Base-by-base conservation (phyloP, 1,139 yeast genomes). In the Casaregolazyma lundiana region DNA sequence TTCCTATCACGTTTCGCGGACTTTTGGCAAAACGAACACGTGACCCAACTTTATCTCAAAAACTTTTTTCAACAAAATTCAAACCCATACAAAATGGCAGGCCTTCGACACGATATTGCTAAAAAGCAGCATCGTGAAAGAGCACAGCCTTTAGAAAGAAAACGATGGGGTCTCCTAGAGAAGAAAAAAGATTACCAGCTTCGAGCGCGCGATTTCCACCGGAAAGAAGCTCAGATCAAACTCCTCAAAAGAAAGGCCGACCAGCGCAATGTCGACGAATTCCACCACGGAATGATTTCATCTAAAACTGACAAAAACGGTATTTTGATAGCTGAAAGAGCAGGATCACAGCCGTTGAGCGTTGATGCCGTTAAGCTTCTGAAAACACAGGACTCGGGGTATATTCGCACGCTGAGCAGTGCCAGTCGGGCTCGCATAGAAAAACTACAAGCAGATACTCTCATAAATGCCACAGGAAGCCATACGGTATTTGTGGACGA, bases 91-190 rank as follows among this genome's bases (percentile, higher is more conserved):
- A 40, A 9, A 7, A 40, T 40, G 43, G 43, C 37, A 7, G 43
- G 43, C 13, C 15, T 35, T 16, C 36, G 34, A 26, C 97, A 89
- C 66, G 85, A 86, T 63, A 81, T 90, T 26, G 97, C 92, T 67
- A 92, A 92, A 71, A 92, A 88, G 61, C 97, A 92, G 72, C 98
- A 92, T 61, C 73, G 89, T 54, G 98, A 92, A 70, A 79, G 98
- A 61, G 78, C 96, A 7, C 98, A 92, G 67, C 84, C 89, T 2
- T 72, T 71, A 41, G 81, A 79, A 43, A 75, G 98, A 50, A 73
- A 79, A 58, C 77, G 76, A 61, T 81, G 75, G 67, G 97, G 97
- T 34, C 78, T 89, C 32, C 75, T 92, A 45, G 97, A 92, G 67
- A 92, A 92, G 76, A 94, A 92, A 73, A 90, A 90, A 68, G 98